Evolutionary conservation across 1,139 yeast species (phyloP).

Genomic region (Sugiyamaella japonica): DNA sequence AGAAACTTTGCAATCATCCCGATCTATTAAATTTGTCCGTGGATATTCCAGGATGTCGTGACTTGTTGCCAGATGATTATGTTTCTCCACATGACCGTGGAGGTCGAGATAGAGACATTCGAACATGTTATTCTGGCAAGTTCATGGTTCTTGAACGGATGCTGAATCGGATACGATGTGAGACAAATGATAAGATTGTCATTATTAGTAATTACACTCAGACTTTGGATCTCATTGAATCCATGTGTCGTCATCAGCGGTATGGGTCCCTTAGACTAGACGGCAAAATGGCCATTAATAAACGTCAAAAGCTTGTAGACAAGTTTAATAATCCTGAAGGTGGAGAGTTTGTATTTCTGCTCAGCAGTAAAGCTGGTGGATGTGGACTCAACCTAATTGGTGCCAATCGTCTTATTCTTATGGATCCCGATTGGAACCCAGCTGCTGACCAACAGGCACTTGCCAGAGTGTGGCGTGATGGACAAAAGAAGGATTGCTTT

Average conservation of each 20-base stretch:
- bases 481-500: slow-evolving; percentile 95
- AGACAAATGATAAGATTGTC: slow-evolving; percentile 92
- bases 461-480: slow-evolving; percentile 99
- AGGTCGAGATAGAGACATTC: slow-evolving; percentile 62
- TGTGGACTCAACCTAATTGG: slow-evolving; percentile 98
- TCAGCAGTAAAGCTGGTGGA: slow-evolving; percentile 98
- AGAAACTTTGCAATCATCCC: slow-evolving; percentile 93
- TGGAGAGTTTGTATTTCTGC: slow-evolving; percentile 79
- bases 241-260: slow-evolving; percentile 69
- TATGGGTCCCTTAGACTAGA: slow-evolving; percentile 86
- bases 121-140: slow-evolving; percentile 58
- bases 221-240: slow-evolving; percentile 86
- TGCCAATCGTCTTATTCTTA: slow-evolving; percentile 81
- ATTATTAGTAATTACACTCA: slow-evolving; percentile 92
- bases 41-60: slow-evolving; percentile 69
- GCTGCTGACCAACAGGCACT: slow-evolving; percentile 98
- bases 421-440: slow-evolving; percentile 99
- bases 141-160: slow-evolving; percentile 64
- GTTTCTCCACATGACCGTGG: slow-evolving; percentile 47
- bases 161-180: slow-evolving; percentile 67
- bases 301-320: slow-evolving; percentile 91
- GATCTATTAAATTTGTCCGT: slow-evolving; percentile 74
- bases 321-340: slow-evolving; percentile 88
- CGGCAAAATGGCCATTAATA: slow-evolving; percentile 89
- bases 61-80: slow-evolving; percentile 74